A percentile compares a stretch with the other conserved stretches of the same genome.
Conservation (phyloP, 805 yeast genomes). For the Scheffersomyces lignosus region DNA sequence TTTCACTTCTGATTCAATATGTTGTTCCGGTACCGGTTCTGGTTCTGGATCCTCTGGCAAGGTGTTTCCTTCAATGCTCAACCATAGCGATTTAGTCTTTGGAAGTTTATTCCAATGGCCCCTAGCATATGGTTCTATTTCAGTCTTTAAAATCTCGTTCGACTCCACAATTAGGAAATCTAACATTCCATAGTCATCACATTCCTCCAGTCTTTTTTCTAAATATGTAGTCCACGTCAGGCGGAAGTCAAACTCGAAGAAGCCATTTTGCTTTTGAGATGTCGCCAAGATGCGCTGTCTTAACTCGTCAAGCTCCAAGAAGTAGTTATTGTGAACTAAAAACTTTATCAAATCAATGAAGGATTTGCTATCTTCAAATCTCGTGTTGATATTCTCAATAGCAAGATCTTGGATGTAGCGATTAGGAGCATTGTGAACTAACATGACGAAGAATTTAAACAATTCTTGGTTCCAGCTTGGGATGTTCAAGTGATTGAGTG, state of each 20-base stretch:
- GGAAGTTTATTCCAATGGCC: constrained; percentile 25
- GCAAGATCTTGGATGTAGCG: constrained; percentile 26
- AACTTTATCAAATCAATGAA: constrained; percentile 21
- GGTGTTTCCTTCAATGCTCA: too few relatives aligned
- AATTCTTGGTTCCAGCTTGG: constrained; percentile 29
- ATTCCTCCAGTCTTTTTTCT: constrained; percentile 7
- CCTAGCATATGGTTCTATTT: constrained; percentile 14
- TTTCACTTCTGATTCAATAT: background rate
- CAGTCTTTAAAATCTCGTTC: constrained; percentile 9
- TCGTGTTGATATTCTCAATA: constrained; percentile 16
- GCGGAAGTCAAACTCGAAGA: constrained; percentile 12
- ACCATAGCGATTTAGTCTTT: too few relatives aligned
- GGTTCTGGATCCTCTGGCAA: constrained; percentile 1
- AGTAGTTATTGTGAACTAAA: constrained; percentile 24
- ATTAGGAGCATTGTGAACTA: constrained; percentile 38
- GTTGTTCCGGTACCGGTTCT: background rate
- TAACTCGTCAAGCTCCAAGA: constrained; percentile 24
- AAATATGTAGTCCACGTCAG: constrained; percentile 21
- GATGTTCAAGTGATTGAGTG: constrained; percentile 19
- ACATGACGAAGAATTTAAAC: constrained; percentile 30
- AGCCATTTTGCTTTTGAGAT: constrained; percentile 10
- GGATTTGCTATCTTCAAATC: constrained; percentile 14
- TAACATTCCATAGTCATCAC: constrained; percentile 11
- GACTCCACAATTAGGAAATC: constrained; percentile 21
- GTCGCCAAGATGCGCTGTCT: constrained; percentile 14